phyloP scores from a whole-genome alignment of 2,329 filamentous ascomycete genomes.

The Escovopsis sp. region DNA sequence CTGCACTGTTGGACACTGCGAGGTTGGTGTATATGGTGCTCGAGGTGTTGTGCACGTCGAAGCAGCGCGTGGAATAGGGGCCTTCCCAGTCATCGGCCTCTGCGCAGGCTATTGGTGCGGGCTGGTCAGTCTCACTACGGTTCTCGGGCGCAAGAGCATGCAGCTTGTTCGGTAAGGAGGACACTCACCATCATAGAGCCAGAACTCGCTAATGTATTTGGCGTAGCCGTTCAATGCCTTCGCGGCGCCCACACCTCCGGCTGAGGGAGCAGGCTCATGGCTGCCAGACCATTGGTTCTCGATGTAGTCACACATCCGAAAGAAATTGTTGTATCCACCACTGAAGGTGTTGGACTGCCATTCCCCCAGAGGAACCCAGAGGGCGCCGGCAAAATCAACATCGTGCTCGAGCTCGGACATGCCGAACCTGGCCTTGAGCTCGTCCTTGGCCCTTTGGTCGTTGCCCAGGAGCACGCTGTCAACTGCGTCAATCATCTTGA shows the following conservation, averaged over 20 bases:
- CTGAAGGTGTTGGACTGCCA: conserved; percentile 24
- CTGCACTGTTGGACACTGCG: conserved; percentile 27
- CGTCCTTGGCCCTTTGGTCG: conserved; percentile 13
- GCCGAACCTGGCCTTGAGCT: conserved; percentile 31
- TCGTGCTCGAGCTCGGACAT: conserved; percentile 24
- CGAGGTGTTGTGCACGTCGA: conserved; percentile 6
- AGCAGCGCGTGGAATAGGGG: conserved; percentile 13
- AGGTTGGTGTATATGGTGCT: conserved; percentile 36
- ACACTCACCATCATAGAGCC: conserved; percentile 32
- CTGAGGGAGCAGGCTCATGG: conserved; percentile 5
- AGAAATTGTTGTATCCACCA: conserved; percentile 20
- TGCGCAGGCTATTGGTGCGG: too few species aligned
- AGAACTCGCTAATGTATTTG: conserved; percentile 31
- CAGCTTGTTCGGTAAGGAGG: too few species aligned
- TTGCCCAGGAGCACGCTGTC: conserved; percentile 31
- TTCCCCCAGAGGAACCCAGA: conserved; percentile 11
- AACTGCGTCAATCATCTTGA: conserved; percentile 33
- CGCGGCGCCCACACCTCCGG: conserved; percentile 35
- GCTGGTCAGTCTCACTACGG: too few species aligned
- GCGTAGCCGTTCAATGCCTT: conserved; percentile 40
- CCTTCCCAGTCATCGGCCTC: conserved; percentile 24
- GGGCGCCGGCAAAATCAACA: conserved; percentile 33
- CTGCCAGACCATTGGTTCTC: conserved; percentile 11
- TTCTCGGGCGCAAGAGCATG: too few species aligned
- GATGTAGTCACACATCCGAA: conserved; percentile 21